Base-by-base conservation (phyloP, 164 flowering plant genomes). In the Liquidambar formosana region DNA sequence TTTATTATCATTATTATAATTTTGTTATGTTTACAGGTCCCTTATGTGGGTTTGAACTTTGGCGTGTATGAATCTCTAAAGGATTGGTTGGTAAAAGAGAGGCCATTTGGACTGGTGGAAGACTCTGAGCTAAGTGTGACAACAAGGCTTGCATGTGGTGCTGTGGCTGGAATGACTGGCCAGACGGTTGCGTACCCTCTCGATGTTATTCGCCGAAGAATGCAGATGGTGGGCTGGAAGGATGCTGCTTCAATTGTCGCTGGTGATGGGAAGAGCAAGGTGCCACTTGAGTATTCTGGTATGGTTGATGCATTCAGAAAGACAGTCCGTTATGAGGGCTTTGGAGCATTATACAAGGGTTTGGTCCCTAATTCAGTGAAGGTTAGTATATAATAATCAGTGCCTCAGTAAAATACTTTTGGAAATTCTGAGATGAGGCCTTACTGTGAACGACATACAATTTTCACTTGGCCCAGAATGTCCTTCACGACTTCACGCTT, bases 201-300 rank as follows among this genome's bases (percentile, higher is more conserved):
- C 61, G 99, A 95, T 79, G 99, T 95, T 47, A 84, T 95, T 61
- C 97, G 99, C 25, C 73, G 99, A 71, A 81, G 99, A 71, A 95
- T 95, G 99, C 99, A 95, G 78, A 95, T 95, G 99, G 94, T 85
- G 11, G 99, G 99, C 1, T 95, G 97, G 99, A 89, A 81, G 46
- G 79, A 89, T 80, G 97, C 97, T 77, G 68, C 97, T 61, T 87
- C 99, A 1, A 70, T 95, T 65, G 81, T 95, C 25, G 82, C 85
- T 19, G 97, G 97, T 54, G 97, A 85, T 66, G 96, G 97, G 57
- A 79, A 79, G 69, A 66, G 80, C 76, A 90, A 83, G 71, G 84
- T 83, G 0, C 46, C 84, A 1, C 84, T 88, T 33, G 89, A 91
- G 57, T 95, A 95, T 72, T 81, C 66, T 44, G 99, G 97, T 66